Base-by-base conservation (phyloP, 352 stramenopile genomes). In the Lagenidium giganteum region DNA sequence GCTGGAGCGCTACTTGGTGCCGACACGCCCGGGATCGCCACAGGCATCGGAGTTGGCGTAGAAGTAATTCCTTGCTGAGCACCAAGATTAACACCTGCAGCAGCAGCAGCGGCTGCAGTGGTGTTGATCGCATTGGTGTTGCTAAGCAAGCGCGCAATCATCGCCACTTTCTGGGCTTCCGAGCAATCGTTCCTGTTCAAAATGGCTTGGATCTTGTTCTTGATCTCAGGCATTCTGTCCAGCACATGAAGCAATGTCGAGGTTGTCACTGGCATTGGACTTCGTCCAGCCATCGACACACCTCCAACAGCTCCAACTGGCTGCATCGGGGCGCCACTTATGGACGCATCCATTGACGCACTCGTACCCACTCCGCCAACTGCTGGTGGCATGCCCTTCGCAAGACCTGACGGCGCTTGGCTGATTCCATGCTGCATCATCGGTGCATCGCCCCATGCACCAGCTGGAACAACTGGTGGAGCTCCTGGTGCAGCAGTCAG, bases 141-240 rank as follows among this genome's bases (percentile, higher is more conserved):
- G 61, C 79, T 93, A 55, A 93, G 57, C 42, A 93, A 59, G 3
- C 80, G 61, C 16, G 82, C 82, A 22, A 93, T 93, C 79, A 93
- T 90, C 11, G 79, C 81, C 39, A 93, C 82, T 42, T 93, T 93
- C 54, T 93, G 82, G 7, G 76, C 75, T 55, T 93, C 82, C n/a
- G 79, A 89, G 60, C 77, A 91, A 44, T 93, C 80, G 16, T 53
- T 75, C 11, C 82, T 79, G 46, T 92, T 89, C 18, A 93, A 43
- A 50, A 93, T 92, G 14, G 71, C 72, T 60, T 93, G 82, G 47
- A 93, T 93, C 67, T 93, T 88, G 65, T 87, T 79, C 73, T 93
- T 93, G 57, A 93, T 90, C 73, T 91, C 79, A 16, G 82, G 82
- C 79, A 92, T 90, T 5, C 78, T 74, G 40, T 93, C 82, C 16